These are phyloP conservation scores for Penicillium coffeae DNA, from an alignment of 495 filamentous ascomycete species.

Conservation along the genomic window DNA sequence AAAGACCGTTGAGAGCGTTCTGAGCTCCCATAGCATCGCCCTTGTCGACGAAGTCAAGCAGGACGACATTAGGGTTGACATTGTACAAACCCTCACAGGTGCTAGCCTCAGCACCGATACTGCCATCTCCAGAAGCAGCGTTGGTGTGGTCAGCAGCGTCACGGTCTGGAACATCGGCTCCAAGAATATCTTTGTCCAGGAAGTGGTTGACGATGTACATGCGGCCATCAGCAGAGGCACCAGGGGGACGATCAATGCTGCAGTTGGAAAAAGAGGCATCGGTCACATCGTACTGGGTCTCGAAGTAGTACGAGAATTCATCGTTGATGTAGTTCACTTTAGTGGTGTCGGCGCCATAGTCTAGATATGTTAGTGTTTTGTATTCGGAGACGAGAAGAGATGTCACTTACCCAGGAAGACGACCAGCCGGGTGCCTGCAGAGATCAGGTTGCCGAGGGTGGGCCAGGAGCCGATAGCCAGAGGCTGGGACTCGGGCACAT, in stretches of 20 bases:
- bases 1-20: conserved; percentile 51
- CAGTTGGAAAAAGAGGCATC: conserved; percentile 49
- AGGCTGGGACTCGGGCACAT: conserved; percentile 38
- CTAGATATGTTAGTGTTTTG: conserved; percentile 12
- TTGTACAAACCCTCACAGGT: conserved; percentile 53
- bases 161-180: conserved; percentile 55
- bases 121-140: conserved; percentile 44
- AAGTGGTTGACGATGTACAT: conserved; percentile 56
- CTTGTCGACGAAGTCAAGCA: conserved; percentile 66
- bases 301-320: conserved; percentile 70
- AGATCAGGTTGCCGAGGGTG: conserved; percentile 59
- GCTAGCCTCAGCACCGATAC: conserved; percentile 55
- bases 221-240: conserved; percentile 41
- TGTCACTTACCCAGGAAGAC: conserved; percentile 52
- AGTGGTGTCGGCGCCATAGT: conserved; percentile 45
- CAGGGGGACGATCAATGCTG: conserved; percentile 57
- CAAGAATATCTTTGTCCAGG: conserved; percentile 38
- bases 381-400: not conserved
- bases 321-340: conserved; percentile 59
- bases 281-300: conserved; percentile 62
- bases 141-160: conserved; percentile 54
- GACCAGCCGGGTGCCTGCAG: conserved; percentile 54
- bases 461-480: conserved; percentile 53
- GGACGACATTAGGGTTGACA: conserved; percentile 52
- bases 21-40: conserved; percentile 57